Conservation (phyloP, 2,329 filamentous ascomycete genomes). For the Metarhizium rileyi region DNA sequence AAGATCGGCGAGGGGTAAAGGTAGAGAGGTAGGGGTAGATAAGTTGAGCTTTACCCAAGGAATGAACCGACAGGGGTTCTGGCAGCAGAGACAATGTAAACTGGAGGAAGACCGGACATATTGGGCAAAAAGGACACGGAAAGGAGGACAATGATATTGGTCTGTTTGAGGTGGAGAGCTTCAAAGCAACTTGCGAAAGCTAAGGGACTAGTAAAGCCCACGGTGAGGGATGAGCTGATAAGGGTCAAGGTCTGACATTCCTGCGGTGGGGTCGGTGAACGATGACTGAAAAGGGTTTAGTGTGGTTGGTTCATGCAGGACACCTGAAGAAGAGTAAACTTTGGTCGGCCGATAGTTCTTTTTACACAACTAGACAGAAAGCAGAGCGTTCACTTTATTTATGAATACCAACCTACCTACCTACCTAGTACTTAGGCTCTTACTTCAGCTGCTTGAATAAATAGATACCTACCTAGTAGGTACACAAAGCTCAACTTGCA, state of each 20-base stretch:
- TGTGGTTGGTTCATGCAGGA: too few relatives aligned
- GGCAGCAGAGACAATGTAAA: slow-evolving; percentile 91
- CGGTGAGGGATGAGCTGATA: background rate
- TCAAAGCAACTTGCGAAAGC: background rate
- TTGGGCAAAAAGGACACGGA: slow-evolving; percentile 6
- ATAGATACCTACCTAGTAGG: too few relatives aligned
- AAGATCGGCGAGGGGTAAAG: slow-evolving; percentile 2
- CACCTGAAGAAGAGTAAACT: too few relatives aligned
- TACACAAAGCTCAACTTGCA: too few relatives aligned
- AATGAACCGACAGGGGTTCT: slow-evolving; percentile 92
- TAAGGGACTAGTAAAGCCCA: background rate
- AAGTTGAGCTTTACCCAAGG: slow-evolving; percentile 55
- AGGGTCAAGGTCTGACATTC: background rate
- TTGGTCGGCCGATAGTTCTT: background rate
- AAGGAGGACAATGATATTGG: slow-evolving; percentile 4
- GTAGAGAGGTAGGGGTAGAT: too few relatives aligned
- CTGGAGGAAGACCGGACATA: slow-evolving; percentile 74
- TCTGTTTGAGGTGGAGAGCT: background rate
- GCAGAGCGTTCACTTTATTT: too few relatives aligned
- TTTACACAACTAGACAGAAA: background rate
- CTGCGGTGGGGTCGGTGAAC: background rate
- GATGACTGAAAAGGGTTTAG: background rate
- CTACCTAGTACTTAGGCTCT: too few relatives aligned
- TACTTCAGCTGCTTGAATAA: too few relatives aligned
- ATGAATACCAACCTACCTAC: too few relatives aligned